phyloP scores from a whole-genome alignment of 2,329 filamentous ascomycete genomes.

The Xylariaceae sp. region DNA sequence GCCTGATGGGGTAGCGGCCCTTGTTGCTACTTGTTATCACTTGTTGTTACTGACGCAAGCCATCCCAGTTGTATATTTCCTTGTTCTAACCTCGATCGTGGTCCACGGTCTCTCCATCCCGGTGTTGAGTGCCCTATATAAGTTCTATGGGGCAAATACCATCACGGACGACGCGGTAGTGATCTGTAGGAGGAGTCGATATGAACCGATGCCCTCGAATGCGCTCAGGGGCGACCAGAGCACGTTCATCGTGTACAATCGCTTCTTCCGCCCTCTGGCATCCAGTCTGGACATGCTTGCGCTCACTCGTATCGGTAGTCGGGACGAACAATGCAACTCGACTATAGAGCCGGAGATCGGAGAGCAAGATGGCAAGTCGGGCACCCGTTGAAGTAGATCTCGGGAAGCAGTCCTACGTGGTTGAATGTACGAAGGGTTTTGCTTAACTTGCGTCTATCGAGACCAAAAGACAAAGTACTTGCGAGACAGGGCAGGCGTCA shows the following conservation, averaged over 20 bases:
- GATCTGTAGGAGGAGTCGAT: conserved; percentile 34
- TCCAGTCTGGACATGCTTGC: conserved; percentile 12
- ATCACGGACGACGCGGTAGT: conserved; percentile 39
- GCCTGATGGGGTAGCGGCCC: neutral
- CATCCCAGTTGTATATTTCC: conserved; percentile 35
- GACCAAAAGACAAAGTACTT: too few relatives aligned
- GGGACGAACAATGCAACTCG: conserved; percentile 5
- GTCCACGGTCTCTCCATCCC: conserved; percentile 46
- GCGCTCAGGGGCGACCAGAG: conserved; percentile 34
- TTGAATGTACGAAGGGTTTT: too few relatives aligned
- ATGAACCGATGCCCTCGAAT: conserved; percentile 34
- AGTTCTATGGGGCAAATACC: conserved; percentile 34
- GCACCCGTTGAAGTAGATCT: too few relatives aligned
- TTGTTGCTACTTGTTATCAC: neutral
- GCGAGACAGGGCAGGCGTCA: too few relatives aligned
- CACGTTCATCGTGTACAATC: conserved; percentile 43
- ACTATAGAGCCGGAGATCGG: too few relatives aligned
- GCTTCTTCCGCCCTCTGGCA: conserved; percentile 38
- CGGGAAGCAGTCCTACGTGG: too few relatives aligned
- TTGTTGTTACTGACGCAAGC: neutral
- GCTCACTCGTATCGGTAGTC: conserved; percentile 6
- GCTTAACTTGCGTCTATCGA: too few relatives aligned
- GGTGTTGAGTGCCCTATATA: conserved; percentile 35
- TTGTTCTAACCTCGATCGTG: conserved; percentile 38
- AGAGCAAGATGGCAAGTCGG: too few relatives aligned